phyloP scores from a whole-genome alignment of 2,329 filamentous ascomycete species.

The Arthroderma sp. region DNA sequence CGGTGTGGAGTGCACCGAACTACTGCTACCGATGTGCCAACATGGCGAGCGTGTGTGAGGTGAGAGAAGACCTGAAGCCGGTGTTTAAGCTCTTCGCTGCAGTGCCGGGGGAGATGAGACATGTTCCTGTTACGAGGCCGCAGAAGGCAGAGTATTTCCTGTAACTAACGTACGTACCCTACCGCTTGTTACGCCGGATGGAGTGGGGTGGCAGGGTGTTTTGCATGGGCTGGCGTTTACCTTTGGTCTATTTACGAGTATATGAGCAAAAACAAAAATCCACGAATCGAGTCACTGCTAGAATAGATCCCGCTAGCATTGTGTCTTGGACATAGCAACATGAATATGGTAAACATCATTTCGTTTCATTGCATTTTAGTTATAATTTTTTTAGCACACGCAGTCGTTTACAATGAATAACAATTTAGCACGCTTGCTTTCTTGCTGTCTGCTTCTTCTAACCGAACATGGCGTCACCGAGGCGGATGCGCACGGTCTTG shows the following conservation, averaged over 20 bases:
- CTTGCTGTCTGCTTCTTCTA: background rate
- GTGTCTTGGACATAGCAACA: background rate
- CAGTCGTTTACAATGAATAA: conserved; percentile 18
- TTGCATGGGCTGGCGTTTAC: background rate
- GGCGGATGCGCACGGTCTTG: conserved; percentile 36
- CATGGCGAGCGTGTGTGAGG: conserved; percentile 73
- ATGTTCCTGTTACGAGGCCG: conserved; percentile 34
- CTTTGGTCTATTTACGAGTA: background rate
- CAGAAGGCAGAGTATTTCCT: conserved; percentile 39
- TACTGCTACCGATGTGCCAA: conserved; percentile 99
- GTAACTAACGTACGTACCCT: conserved; percentile 17
- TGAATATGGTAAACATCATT: background rate
- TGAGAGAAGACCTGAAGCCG: conserved; percentile 71
- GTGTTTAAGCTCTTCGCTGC: conserved; percentile 57
- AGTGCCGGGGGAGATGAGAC: conserved; percentile 36
- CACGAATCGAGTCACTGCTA: background rate
- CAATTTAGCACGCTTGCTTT: background rate
- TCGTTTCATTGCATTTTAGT: background rate
- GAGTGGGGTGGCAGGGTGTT: background rate
- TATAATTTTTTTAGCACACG: background rate
- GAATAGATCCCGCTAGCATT: background rate
- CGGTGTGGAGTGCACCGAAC: conserved; percentile 76
- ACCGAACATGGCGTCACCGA: conserved; percentile 35
- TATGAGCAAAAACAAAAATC: background rate
- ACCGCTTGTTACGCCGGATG: background rate